Evolutionary conservation across 2,329 filamentous ascomycete genomes (phyloP).

Genomic region (Neofusicoccum sp.): DNA sequence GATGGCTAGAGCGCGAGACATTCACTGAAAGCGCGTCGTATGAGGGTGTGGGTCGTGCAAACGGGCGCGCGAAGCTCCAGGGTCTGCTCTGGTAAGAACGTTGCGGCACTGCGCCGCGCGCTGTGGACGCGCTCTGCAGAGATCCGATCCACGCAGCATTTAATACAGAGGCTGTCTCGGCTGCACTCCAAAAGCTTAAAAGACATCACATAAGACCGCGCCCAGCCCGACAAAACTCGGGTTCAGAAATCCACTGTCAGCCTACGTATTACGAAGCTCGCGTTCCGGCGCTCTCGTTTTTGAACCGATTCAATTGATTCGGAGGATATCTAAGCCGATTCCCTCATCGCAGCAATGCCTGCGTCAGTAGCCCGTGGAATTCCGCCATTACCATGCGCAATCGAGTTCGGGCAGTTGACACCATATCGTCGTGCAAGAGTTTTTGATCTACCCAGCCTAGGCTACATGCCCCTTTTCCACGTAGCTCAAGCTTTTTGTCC

Average conservation of each 20-base stretch:
- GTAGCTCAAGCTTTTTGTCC: conserved; percentile 18
- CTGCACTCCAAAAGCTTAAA: no score
- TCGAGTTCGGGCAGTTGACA: conserved; percentile 14
- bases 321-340: conserved; percentile 18
- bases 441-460: conserved; percentile 20
- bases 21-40: neutral
- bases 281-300: neutral
- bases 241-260: no score
- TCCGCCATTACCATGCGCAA: conserved; percentile 15
- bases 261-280: neutral
- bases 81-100: neutral
- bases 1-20: no score
- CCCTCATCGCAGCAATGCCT: conserved; percentile 13
- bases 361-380: conserved; percentile 11
- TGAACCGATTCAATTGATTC: conserved; percentile 16
- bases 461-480: conserved; percentile 20
- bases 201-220: no score
- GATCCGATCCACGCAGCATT: neutral
- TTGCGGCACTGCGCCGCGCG: neutral
- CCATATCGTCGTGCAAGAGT: conserved; percentile 18
- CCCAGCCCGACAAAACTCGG: no score
- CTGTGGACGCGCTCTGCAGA: neutral
- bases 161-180: no score
- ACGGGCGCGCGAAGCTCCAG: neutral
- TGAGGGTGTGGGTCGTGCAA: neutral